Conservation (phyloP, 345 rosid genomes). For the Salix suchowensis region DNA sequence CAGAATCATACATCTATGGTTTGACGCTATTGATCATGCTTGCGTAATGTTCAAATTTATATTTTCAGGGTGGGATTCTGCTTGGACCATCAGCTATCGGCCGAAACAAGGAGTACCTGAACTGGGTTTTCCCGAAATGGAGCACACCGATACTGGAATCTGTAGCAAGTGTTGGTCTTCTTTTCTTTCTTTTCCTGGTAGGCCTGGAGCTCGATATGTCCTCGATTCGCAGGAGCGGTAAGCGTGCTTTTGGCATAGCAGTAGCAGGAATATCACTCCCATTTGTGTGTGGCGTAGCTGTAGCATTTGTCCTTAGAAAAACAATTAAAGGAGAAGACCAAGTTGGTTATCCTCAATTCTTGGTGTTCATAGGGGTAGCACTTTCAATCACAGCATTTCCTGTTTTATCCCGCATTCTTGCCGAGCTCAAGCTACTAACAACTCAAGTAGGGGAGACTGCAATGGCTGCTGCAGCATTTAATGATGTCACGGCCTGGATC, state of each 20-base stretch:
- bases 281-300: slow-evolving; percentile 54
- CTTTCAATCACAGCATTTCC: slow-evolving; percentile 95
- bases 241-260: slow-evolving; percentile 59
- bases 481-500: slow-evolving; percentile 83
- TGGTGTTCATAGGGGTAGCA: slow-evolving; percentile 74
- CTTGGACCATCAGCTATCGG: slow-evolving; percentile 81
- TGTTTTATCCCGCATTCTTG: slow-evolving; percentile 75
- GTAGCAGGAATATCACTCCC: slow-evolving; percentile 63
- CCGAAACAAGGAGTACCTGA: slow-evolving; percentile 39
- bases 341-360: slow-evolving; percentile 53
- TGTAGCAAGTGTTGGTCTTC: slow-evolving; percentile 70
- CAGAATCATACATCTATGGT: background rate
- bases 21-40: background rate
- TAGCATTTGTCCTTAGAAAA: slow-evolving; percentile 47
- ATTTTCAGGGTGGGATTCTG: slow-evolving; percentile 66
- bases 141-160: slow-evolving; percentile 65
- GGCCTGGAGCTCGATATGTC: slow-evolving; percentile 70
- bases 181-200: slow-evolving; percentile 78
- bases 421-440: slow-evolving; percentile 73
- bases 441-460: slow-evolving; percentile 66
- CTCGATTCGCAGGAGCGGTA: slow-evolving; percentile 54
- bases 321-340: slow-evolving; percentile 34
- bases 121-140: slow-evolving; percentile 55
- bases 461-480: slow-evolving; percentile 90
- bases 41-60: background rate